These are phyloP conservation scores for Lepraria neglecta DNA, from an alignment of 495 filamentous ascomycete genomes.

Conservation along the genomic window DNA sequence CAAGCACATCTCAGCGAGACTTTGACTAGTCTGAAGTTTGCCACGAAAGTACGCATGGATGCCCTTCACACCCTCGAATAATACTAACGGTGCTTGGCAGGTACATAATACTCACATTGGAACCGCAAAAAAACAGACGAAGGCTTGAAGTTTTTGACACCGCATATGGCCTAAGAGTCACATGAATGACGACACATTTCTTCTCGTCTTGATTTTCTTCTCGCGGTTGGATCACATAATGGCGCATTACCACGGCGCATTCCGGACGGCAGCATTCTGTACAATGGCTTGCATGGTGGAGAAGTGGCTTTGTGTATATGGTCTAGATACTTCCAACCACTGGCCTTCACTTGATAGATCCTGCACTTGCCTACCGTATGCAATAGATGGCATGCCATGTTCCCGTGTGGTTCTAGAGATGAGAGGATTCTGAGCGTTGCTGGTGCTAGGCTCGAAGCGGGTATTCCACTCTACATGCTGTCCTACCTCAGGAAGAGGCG, in stretches of 20 bases:
- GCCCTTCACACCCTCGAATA: conserved; percentile 2
- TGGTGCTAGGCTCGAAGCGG: too few species aligned
- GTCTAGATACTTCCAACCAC: background rate
- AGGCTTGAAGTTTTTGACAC: conserved; percentile 26
- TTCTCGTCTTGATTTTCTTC: background rate
- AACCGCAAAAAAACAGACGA: conserved; percentile 70
- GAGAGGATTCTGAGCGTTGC: too few species aligned
- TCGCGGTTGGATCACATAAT: background rate
- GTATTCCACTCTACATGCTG: too few species aligned
- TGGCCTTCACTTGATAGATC: too few species aligned
- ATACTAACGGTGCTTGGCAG: conserved; percentile 31
- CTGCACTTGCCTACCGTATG: too few species aligned
- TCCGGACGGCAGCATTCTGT: background rate
- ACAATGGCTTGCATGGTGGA: background rate
- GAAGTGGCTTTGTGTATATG: background rate
- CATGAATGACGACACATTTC: background rate
- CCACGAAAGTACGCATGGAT: conserved; percentile 62
- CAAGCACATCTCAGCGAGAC: conserved; percentile 90
- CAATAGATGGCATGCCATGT: too few species aligned
- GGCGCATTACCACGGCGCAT: background rate
- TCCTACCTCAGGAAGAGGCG: too few species aligned
- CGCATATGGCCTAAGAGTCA: background rate
- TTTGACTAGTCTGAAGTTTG: conserved; percentile 91
- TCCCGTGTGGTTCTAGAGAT: too few species aligned
- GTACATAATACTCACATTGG: conserved; percentile 86